Evolutionary conservation across 2,329 filamentous ascomycete genomes (phyloP), one percentile per base, ranked within the genome.

Genomic region (Macroventuria anomochaeta): DNA sequence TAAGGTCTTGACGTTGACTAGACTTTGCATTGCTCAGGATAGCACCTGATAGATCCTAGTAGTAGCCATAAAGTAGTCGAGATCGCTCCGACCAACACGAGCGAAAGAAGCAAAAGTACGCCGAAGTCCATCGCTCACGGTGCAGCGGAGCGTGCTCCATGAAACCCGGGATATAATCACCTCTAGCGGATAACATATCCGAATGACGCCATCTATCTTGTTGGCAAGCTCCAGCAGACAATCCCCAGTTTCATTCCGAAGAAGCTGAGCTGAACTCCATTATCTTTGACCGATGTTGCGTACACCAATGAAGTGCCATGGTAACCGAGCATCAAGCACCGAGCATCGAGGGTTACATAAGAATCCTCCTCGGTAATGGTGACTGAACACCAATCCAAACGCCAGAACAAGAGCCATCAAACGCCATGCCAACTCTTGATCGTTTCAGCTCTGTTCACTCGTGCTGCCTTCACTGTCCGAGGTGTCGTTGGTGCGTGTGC

Each of bases 381-480:
- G 8, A 2, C 49, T 41, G 7, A 5, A 3, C 2, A 25, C 33
- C 44, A 46, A 34, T 39, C 37, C 38, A 6, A 53, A 53, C 21
- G 37, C 38, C 28, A 44, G 21, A 34, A 28, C 20, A 32, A 20
- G 23, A 29, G 15, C 29, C 7, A 20, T 11, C 18, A 21, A 33
- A 53, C 25, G 21, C 13, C n/a, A 17, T 31, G 23, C 29, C 23
- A 8, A 23, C 5, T 28, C 20, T 38, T 21, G 12, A 17, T 17
- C 6, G 4, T 17, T 5, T 49, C 46, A 63, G 25, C 59, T 64
- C 25, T 46, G 34, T 13, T 49, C 57, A 25, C 58, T 63, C 11
- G 32, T 29, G 31, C 55, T 61, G 29, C 31, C 39, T 5, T 63
- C 62, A 33, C 63, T 61, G 33, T 65, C 62, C 0, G 52, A 51